Conservation (phyloP, 106 monocot genomes). For the Chionographis japonica region DNA sequence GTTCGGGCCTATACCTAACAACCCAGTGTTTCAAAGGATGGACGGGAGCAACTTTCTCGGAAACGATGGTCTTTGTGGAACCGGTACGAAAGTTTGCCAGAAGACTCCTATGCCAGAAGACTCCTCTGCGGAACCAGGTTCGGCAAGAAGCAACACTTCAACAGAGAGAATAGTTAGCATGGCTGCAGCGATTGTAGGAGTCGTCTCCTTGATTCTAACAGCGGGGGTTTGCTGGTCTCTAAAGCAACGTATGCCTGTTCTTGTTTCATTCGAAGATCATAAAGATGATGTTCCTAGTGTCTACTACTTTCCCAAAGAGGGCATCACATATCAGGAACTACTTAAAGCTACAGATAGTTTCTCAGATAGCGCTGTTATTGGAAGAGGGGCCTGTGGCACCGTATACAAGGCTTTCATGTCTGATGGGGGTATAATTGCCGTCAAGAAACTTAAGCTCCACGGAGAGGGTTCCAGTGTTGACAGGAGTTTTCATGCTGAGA, state of each 20-base stretch:
- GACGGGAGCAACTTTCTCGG: constrained; percentile 71
- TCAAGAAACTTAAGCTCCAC: constrained; percentile 61
- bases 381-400: constrained; percentile 70
- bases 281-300: constrained; percentile 24
- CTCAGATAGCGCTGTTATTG: constrained; percentile 52
- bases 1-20: constrained; percentile 47
- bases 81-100: constrained; percentile 27
- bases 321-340: constrained; percentile 68
- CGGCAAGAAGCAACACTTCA: constrained; percentile 5
- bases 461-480: constrained; percentile 58
- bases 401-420: constrained; percentile 73
- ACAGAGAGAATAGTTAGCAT: constrained; percentile 57
- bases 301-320: constrained; percentile 46
- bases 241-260: constrained; percentile 17
- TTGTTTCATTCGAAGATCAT: constrained; percentile 32
- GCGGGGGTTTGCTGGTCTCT: constrained; percentile 39
- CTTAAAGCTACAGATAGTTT: constrained; percentile 58
- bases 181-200: constrained; percentile 26
- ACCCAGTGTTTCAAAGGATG: constrained; percentile 45
- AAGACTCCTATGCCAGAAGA: constrained; percentile 10
- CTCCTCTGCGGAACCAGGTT: constrained; percentile 2
- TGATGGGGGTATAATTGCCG: constrained; percentile 51
- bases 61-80: constrained; percentile 54
- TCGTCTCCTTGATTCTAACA: constrained; percentile 41
- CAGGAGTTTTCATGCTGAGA: constrained; percentile 58